Base-by-base conservation (phyloP, 345 rosid genomes). In the Anastatica hierochuntica region DNA sequence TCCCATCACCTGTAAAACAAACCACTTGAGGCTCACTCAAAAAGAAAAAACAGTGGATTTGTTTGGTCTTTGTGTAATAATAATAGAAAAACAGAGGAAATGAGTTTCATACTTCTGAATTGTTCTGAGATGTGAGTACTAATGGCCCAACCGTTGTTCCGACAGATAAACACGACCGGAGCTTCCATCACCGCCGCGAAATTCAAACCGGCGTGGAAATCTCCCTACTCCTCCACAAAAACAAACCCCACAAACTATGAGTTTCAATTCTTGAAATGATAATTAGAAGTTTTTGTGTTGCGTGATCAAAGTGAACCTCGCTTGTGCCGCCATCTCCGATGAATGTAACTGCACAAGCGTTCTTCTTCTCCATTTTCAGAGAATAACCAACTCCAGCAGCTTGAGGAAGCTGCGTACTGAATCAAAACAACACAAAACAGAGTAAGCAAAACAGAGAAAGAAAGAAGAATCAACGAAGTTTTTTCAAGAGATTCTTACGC, bases 121-220 rank as follows among this genome's bases (percentile, higher is more conserved):
- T 87, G 96, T 60, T 87, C 89, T 11, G 78, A 72, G 43, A 74
- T 51, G 16, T 72, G 76, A 33, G 95, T 87, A 44, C 95, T 87
- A 49, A 87, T 87, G 12, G 95, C 96, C 89, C 92, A 87, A 56
- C 96, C 92, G 46, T 83, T 87, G 79, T 87, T 87, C 5, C 96
- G 78, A 50, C 96, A 87, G 47, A 87, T 50, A 48, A 83, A 83
- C 39, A 87, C 57, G 0, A 87, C 81, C 0, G 96, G 96, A 31
- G 89, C 79, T 55, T 81, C 87, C 76, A 64, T 49, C 1, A 87
- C 96, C 3, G 96, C 92, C 43, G 89, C 96, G n/a, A 83, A 87
- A 71, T 87, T 87, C 73, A 87, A 37, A 19, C 77, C 86, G 8
- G 96, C 96, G 53, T 87, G 96, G 63, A 87, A 87, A 69, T 87